Evolutionary conservation across 176 grass and related monocot genomes (phyloP).

Genomic region (Eleusine indica): DNA sequence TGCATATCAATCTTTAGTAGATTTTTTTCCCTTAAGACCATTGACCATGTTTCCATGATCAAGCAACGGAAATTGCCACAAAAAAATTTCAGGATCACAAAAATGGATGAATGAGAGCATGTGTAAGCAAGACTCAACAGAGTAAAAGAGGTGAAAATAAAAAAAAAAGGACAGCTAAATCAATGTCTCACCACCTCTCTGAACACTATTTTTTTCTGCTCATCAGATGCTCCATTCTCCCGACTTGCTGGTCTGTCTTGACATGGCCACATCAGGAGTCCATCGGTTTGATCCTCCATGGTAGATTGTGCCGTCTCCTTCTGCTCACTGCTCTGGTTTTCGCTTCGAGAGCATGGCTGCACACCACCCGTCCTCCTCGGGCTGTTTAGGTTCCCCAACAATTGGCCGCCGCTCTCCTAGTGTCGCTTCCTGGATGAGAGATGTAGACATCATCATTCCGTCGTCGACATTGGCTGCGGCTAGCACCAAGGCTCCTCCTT

Average conservation of each 20-base stretch:
- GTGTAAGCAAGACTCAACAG: neutral
- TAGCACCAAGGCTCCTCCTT: neutral
- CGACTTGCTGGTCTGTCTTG: neutral
- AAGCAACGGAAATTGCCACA: neutral
- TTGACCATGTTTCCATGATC: neutral
- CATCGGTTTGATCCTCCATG: neutral
- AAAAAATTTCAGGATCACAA: neutral
- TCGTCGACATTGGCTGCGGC: neutral
- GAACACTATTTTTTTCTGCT: conserved; percentile 3
- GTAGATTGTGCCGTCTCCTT: neutral
- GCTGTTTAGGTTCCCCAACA: neutral
- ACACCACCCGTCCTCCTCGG: neutral
- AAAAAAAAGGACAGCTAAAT: neutral
- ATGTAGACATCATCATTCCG: neutral
- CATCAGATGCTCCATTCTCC: conserved; percentile 1
- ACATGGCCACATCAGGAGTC: neutral
- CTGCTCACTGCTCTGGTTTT: conserved; percentile 5
- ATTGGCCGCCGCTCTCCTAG: neutral
- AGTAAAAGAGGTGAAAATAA: neutral
- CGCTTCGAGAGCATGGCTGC: neutral
- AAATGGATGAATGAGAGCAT: neutral
- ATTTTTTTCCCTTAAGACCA: too few relatives aligned
- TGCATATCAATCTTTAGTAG: too few relatives aligned
- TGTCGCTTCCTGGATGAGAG: neutral
- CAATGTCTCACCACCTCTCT: conserved; percentile 32